Evolutionary conservation across 2,329 filamentous ascomycete species (phyloP).

Genomic region (Periglandula ipomoeae): DNA sequence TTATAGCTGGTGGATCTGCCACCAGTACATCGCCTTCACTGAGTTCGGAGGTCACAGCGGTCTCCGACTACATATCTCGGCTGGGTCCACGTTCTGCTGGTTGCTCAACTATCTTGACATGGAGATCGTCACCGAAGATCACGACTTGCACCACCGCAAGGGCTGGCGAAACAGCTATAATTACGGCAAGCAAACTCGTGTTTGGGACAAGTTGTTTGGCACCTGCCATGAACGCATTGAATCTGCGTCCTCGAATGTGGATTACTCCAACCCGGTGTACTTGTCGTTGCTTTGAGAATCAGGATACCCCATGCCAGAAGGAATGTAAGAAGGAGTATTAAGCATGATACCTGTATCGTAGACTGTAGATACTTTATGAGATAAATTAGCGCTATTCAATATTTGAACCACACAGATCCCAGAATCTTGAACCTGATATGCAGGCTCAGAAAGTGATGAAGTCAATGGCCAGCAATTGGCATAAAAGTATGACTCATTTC

Average conservation of each 20-base stretch:
- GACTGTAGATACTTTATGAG: no score
- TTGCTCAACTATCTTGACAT: conserved; percentile 21
- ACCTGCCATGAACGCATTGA: conserved; percentile 29
- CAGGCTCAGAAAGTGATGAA: no score
- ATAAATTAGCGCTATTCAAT: no score
- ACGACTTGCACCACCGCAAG: conserved; percentile 28
- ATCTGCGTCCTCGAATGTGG: conserved; percentile 19
- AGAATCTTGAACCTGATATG: no score
- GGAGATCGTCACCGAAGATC: conserved; percentile 29
- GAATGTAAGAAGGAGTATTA: no score
- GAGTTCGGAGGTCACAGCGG: conserved; percentile 30
- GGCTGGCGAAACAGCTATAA: conserved; percentile 28
- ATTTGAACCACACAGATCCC: no score
- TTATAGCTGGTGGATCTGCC: conserved; percentile 37
- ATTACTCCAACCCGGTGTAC: conserved; percentile 17
- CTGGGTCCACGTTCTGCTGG: conserved; percentile 23
- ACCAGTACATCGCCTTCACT: conserved; percentile 31
- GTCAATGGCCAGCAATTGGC: no score
- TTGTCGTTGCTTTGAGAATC: conserved; percentile 22
- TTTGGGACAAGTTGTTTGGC: conserved; percentile 28
- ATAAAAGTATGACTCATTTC: no score
- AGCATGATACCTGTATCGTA: no score
- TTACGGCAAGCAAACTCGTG: conserved; percentile 28
- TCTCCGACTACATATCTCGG: conserved; percentile 25
- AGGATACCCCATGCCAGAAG: no score